Percentiles rank a stretch among this genome's conserved stretches.
Conservation (phyloP, 352 stramenopile species). For the Bremia lactucae region DNA sequence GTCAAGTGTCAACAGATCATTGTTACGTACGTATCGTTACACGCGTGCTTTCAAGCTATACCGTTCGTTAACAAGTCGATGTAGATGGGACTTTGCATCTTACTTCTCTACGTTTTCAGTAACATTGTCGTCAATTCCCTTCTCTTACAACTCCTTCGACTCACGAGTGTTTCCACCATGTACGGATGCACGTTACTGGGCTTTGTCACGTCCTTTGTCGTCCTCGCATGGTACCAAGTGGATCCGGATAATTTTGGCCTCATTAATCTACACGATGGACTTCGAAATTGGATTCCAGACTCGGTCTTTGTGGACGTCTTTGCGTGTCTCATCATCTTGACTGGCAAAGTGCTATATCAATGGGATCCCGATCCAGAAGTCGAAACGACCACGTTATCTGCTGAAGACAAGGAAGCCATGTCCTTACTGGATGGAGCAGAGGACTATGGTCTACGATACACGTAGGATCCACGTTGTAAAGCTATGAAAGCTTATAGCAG, state of each 20-base stretch:
- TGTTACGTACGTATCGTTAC: slow-evolving; percentile 44
- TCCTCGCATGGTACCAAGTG: slow-evolving; percentile 70
- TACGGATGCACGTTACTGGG: slow-evolving; percentile 62
- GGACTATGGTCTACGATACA: slow-evolving; percentile 69
- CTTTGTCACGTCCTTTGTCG: slow-evolving; percentile 61
- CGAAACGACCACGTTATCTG: slow-evolving; percentile 70
- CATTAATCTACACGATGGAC: slow-evolving; percentile 40
- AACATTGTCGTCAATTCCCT: slow-evolving; percentile 76
- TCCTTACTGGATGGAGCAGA: slow-evolving; percentile 57
- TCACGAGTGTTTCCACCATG: slow-evolving; percentile 72
- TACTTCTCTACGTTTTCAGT: slow-evolving; percentile 61
- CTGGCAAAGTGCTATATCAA: slow-evolving; percentile 64
- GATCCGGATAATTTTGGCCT: slow-evolving; percentile 55
- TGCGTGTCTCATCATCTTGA: slow-evolving; percentile 54
- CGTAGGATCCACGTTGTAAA: slow-evolving; percentile 20
- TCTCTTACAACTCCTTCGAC: slow-evolving; percentile 55
- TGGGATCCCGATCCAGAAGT: slow-evolving; percentile 72
- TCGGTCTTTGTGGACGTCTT: slow-evolving; percentile 65
- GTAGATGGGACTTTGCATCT: slow-evolving; percentile 57
- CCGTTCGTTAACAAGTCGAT: slow-evolving; percentile 2
- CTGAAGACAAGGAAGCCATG: slow-evolving; percentile 76
- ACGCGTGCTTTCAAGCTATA: not conserved
- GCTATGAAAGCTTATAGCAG: slow-evolving; percentile 5
- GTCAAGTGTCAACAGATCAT: slow-evolving; percentile 51
- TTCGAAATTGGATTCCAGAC: slow-evolving; percentile 60